Percentiles rank a stretch among this genome's conserved stretches.
phyloP scores from a whole-genome alignment of 768 basidiomycete species.

The Leccinum pellstonianum region DNA sequence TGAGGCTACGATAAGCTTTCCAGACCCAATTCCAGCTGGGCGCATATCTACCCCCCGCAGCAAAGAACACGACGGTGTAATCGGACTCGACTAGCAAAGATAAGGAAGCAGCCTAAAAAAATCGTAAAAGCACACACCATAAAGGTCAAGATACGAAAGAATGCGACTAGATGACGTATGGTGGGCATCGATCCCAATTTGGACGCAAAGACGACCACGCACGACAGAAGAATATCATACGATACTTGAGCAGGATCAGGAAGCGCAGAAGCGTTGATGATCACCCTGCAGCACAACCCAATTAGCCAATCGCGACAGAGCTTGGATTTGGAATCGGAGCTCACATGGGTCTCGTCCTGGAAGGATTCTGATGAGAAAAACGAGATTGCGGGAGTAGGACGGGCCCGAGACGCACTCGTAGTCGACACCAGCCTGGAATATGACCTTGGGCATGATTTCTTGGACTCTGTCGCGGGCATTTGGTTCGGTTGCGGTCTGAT shows the following conservation, averaged over 20 bases:
- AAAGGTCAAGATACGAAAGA: conserved; percentile 75
- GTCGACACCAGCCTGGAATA: conserved; percentile 88
- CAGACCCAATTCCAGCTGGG: conserved; percentile 91
- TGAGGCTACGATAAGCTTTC: conserved; percentile 82
- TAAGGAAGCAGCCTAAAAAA: not conserved
- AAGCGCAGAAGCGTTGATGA: conserved; percentile 77
- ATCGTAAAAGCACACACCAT: conserved; percentile 48
- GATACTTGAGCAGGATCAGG: conserved; percentile 76
- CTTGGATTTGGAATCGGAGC: conserved; percentile 24
- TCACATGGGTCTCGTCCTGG: conserved; percentile 84
- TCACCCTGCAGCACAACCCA: conserved; percentile 55
- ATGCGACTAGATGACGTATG: conserved; percentile 52
- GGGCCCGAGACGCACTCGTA: conserved; percentile 61
- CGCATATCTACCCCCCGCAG: conserved; percentile 70
- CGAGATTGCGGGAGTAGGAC: conserved; percentile 6
- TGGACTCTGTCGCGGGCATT: conserved; percentile 48
- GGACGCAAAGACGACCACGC: conserved; percentile 33
- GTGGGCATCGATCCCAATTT: conserved; percentile 1
- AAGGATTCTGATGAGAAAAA: conserved; percentile 14
- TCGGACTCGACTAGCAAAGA: conserved; percentile 73
- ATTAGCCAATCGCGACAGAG: conserved; percentile 4
- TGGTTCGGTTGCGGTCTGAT: conserved; percentile 25
- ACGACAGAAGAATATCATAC: conserved; percentile 77
- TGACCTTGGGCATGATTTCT: conserved; percentile 66
- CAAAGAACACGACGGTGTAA: conserved; percentile 85